These are phyloP conservation scores for Cnidoscolus chayamansa DNA, from an alignment of 441 rosid genomes.

Conservation along the genomic window DNA sequence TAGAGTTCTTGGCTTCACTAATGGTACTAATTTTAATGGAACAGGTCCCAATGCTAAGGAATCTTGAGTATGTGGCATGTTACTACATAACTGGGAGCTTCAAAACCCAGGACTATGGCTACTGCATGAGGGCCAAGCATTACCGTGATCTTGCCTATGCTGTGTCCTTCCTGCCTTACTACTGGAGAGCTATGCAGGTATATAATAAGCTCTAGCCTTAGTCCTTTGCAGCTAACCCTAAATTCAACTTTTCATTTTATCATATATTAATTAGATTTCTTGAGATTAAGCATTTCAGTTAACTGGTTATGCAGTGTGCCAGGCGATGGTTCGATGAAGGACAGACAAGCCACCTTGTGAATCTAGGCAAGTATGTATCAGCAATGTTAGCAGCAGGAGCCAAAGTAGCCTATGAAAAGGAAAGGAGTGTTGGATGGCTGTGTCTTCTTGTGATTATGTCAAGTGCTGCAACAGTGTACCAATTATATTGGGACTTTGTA, in stretches of 20 bases:
- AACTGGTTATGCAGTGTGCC: slow-evolving; percentile 66
- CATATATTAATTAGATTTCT: neutral
- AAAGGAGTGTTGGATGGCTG: slow-evolving; percentile 63
- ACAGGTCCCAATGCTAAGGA: slow-evolving; percentile 79
- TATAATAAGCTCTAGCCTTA: neutral
- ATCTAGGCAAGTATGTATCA: slow-evolving; percentile 94
- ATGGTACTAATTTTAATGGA: slow-evolving; percentile 1
- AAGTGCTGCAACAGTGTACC: slow-evolving; percentile 86
- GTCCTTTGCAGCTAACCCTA: no score
- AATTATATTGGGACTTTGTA: slow-evolving; percentile 98
- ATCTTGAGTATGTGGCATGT: slow-evolving; percentile 83
- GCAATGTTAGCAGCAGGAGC: slow-evolving; percentile 98
- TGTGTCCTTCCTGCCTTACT: slow-evolving; percentile 95
- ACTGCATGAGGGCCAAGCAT: slow-evolving; percentile 72
- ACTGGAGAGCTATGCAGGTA: slow-evolving; percentile 99
- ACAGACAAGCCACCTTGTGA: slow-evolving; percentile 64
- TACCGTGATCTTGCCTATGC: slow-evolving; percentile 90
- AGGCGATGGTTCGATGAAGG: slow-evolving; percentile 98
- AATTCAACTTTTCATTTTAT: neutral
- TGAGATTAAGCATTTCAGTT: slow-evolving; percentile 3
- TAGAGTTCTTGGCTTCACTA: slow-evolving; percentile 6
- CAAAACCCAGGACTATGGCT: slow-evolving; percentile 79
- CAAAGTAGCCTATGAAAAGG: slow-evolving; percentile 89
- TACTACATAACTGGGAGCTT: slow-evolving; percentile 92
- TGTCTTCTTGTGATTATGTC: slow-evolving; percentile 77